Conservation (phyloP, 768 basidiomycete genomes). For the Mycena rosella region DNA sequence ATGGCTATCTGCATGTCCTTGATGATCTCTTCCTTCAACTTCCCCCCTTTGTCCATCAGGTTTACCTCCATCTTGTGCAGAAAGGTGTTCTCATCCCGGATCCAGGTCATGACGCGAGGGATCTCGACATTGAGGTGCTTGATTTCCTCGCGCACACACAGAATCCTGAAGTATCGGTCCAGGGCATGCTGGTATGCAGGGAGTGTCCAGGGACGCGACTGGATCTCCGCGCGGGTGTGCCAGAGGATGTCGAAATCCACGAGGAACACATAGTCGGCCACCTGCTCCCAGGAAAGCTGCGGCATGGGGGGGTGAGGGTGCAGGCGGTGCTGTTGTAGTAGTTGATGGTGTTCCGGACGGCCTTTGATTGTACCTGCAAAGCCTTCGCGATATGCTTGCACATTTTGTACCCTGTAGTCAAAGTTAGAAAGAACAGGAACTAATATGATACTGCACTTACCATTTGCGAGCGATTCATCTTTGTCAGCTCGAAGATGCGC, state of each 20-base stretch:
- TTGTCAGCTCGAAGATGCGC: too few relatives aligned
- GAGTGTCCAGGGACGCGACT: too few relatives aligned
- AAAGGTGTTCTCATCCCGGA: slow-evolving; percentile 30
- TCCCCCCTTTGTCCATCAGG: too few relatives aligned
- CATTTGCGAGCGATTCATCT: neutral
- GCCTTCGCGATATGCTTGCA: slow-evolving; percentile 35
- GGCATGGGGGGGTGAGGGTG: slow-evolving; percentile 22
- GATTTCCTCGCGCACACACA: slow-evolving; percentile 39
- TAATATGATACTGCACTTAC: slow-evolving; percentile 8
- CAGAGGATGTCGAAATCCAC: too few relatives aligned
- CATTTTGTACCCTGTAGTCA: slow-evolving; percentile 39
- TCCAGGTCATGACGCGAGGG: neutral
- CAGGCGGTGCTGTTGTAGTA: slow-evolving; percentile 36
- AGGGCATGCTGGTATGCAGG: too few relatives aligned
- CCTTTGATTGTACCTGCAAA: slow-evolving; percentile 26
- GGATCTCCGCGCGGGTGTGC: too few relatives aligned
- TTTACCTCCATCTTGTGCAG: neutral
- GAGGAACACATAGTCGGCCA: slow-evolving; percentile 23
- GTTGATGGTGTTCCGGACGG: slow-evolving; percentile 36
- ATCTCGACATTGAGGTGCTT: slow-evolving; percentile 41
- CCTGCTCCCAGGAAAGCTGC: slow-evolving; percentile 37
- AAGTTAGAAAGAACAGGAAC: too few relatives aligned
- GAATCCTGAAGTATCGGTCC: too few relatives aligned
- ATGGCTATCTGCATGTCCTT: too few relatives aligned
- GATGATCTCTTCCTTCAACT: too few relatives aligned